Evolutionary conservation across 192 early-diverging fungal species (phyloP), one percentile per base, ranked within the genome.

Genomic region (Podochytrium sp.): DNA sequence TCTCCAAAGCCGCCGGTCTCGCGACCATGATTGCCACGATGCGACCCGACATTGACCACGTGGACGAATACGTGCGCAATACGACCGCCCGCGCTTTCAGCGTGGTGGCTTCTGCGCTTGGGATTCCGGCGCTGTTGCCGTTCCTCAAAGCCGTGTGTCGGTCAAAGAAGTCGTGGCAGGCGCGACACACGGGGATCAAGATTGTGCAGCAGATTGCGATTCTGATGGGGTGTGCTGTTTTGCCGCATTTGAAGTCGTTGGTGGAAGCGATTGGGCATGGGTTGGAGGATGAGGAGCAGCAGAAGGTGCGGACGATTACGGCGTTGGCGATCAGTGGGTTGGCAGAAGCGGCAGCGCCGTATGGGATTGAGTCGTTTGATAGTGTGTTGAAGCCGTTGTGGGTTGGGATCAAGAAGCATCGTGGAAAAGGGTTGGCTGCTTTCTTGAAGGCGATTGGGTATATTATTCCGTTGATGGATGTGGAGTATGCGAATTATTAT

Each of bases 391-490:
- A 90, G 59, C 96, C 96, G 49, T 83, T 99, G 38, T 96, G 94
- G 93, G 85, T 87, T 30, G 98, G 96, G 64, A 94, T 96, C 73
- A 92, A 92, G 75, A 92, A 92, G 76, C 96, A 99, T 76, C 90
- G 98, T 73, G 95, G 96, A 72, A 96, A 95, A 76, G 94, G 94
- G 18, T 84, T 98, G 35, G 97, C 98, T 7, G 96, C 97, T 0
- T 98, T 99, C 84, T 84, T 99, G 71, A 97, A 98, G 78, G 96
- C 96, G n/a, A 94, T 98, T 75, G 98, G 98, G 33, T 98, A 92
- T 68, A 95, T 99, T 61, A 97, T 98, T 67, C 96, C 98, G 25
- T 83, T 99, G 53, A 98, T 99, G 96, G 95, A 96, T 69, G 86
- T 87, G 41, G 96, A 97, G 74, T 91, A 96, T 70, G 95, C 96